These are phyloP conservation scores for Balakata baccata DNA, from an alignment of 345 rosid species.

Conservation along the genomic window DNA sequence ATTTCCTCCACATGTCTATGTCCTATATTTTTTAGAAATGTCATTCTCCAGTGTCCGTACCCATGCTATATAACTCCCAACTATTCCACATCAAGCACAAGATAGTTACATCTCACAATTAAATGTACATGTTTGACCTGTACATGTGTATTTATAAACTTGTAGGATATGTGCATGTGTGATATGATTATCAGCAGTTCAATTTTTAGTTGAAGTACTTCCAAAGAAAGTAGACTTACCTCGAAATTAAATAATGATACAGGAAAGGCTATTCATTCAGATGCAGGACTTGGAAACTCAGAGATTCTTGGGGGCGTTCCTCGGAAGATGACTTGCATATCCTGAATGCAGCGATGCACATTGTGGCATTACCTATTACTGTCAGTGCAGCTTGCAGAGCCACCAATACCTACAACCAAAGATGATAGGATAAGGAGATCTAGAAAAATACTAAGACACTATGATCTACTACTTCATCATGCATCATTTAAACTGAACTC, in stretches of 20 bases:
- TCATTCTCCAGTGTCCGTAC: too few relatives aligned
- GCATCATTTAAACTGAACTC: conserved; percentile 9
- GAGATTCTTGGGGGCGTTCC: conserved; percentile 41
- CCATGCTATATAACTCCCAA: too few relatives aligned
- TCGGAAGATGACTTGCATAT: conserved; percentile 49
- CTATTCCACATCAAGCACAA: background rate
- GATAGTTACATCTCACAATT: background rate
- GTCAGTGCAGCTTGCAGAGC: conserved; percentile 84
- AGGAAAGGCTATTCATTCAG: conserved; percentile 4
- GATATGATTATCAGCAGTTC: background rate
- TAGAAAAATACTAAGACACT: background rate
- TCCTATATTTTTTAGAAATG: too few relatives aligned
- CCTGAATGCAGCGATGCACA: conserved; percentile 82
- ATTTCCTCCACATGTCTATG: too few relatives aligned
- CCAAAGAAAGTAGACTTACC: conserved; percentile 17
- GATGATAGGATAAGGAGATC: background rate
- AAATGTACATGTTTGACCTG: background rate
- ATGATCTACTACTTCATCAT: background rate
- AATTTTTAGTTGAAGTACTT: background rate
- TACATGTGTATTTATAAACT: background rate
- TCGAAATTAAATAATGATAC: background rate
- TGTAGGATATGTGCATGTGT: background rate
- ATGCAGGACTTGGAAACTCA: conserved; percentile 22
- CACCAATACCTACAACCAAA: conserved; percentile 52
- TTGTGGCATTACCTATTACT: conserved; percentile 68